Percentiles rank a stretch among this genome's conserved stretches.
These are phyloP conservation scores for Pyrus communis DNA, from an alignment of 306 rosid species.

Conservation along the genomic window DNA sequence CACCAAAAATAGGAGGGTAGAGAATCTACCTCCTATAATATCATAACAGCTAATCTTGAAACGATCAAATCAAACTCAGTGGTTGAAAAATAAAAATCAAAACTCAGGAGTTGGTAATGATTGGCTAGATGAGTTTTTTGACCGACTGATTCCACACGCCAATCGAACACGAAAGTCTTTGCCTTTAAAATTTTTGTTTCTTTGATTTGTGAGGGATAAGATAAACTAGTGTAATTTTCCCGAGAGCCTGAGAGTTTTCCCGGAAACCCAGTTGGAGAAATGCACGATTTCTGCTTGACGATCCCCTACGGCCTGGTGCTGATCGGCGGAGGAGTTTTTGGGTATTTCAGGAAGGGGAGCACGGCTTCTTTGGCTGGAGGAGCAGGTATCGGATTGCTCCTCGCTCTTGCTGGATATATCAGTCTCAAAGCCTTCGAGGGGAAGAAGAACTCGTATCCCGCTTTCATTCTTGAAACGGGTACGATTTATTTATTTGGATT, in stretches of 20 bases:
- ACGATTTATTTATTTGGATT: not conserved
- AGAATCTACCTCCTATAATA: too few relatives aligned
- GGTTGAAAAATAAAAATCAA: not conserved
- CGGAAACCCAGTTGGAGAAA: constrained; percentile 28
- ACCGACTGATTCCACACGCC: constrained; percentile 35
- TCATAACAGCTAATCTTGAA: not conserved
- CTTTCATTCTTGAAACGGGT: constrained; percentile 64
- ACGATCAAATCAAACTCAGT: not conserved
- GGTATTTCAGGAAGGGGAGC: constrained; percentile 68
- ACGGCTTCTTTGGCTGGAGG: constrained; percentile 66
- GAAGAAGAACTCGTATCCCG: constrained; percentile 55
- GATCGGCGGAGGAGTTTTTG: constrained; percentile 63
- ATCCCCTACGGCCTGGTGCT: constrained; percentile 74
- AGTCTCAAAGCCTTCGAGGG: constrained; percentile 70
- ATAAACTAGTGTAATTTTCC: not conserved
- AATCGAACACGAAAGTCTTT: not conserved
- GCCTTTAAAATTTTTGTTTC: not conserved
- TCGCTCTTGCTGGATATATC: constrained; percentile 60
- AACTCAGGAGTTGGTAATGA: not conserved
- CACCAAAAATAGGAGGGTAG: too few relatives aligned
- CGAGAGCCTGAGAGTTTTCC: constrained; percentile 14
- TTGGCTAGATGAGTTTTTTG: not conserved
- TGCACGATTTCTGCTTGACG: constrained; percentile 93
- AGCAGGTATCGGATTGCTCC: constrained; percentile 46
- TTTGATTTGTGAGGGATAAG: not conserved